phyloP scores from a whole-genome alignment of 345 rosid species.

The Laguncularia racemosa region DNA sequence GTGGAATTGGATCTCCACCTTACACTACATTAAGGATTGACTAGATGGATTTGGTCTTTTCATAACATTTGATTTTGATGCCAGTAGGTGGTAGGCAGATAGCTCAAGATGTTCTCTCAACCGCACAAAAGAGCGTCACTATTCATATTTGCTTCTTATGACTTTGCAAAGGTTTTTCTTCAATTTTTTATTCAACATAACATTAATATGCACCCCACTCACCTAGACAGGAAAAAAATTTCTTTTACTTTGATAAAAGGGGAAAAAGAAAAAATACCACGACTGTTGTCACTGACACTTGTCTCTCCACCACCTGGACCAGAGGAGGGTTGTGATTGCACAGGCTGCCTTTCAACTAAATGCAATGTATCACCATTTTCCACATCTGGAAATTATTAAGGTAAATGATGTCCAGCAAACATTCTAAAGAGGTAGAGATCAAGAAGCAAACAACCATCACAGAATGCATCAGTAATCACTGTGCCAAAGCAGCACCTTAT shows the following conservation, averaged over 20 bases:
- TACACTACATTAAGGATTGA: too few relatives aligned
- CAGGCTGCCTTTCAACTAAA: conserved; percentile 75
- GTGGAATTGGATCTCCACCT: too few relatives aligned
- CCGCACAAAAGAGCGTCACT: too few relatives aligned
- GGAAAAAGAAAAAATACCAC: conserved; percentile 22
- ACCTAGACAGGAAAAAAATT: background rate
- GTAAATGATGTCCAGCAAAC: background rate
- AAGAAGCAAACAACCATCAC: background rate
- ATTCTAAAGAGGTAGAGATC: conserved; percentile 1
- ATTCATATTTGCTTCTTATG: too few relatives aligned
- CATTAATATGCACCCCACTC: background rate
- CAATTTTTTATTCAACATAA: too few relatives aligned
- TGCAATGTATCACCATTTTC: conserved; percentile 94
- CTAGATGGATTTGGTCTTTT: too few relatives aligned
- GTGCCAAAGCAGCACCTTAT: background rate
- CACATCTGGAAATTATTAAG: conserved; percentile 63
- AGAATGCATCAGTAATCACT: background rate
- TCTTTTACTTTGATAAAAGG: too few relatives aligned
- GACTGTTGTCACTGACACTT: conserved; percentile 35
- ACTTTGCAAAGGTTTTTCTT: too few relatives aligned
- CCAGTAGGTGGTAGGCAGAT: too few relatives aligned
- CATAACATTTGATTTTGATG: too few relatives aligned
- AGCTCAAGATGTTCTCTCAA: too few relatives aligned
- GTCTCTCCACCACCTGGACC: conserved; percentile 45
- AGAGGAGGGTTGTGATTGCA: conserved; percentile 46